These are phyloP conservation scores for Fusarium staphyleae DNA, from an alignment of 2,329 filamentous ascomycete genomes.

Conservation along the genomic window DNA sequence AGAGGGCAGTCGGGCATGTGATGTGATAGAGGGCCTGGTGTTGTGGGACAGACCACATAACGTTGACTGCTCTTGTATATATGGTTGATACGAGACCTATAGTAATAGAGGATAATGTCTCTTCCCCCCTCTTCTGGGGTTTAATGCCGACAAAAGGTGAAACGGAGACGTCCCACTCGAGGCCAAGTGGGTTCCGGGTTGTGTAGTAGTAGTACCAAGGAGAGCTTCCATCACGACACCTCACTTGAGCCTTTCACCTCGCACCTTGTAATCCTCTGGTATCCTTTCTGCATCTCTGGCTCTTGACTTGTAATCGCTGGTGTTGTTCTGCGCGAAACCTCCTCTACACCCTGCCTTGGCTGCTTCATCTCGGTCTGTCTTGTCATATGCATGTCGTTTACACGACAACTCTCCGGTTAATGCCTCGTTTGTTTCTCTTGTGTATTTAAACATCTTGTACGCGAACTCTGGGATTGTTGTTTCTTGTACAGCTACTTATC, in stretches of 20 bases:
- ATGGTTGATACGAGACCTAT: no score
- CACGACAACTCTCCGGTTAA: background rate
- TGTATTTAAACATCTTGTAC: slow-evolving; percentile 20
- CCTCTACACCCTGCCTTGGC: background rate
- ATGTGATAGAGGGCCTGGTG: no score
- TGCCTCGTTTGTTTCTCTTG: background rate
- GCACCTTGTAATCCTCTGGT: no score
- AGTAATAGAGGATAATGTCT: background rate
- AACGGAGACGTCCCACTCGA: slow-evolving; percentile 28
- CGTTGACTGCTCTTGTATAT: no score
- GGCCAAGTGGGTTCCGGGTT: background rate
- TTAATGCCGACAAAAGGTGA: slow-evolving; percentile 12
- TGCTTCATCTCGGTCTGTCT: slow-evolving; percentile 10
- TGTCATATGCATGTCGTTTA: slow-evolving; percentile 3
- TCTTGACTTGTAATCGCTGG: slow-evolving; percentile 1
- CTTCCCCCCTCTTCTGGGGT: background rate
- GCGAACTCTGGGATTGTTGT: background rate
- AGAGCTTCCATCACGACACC: slow-evolving; percentile 7
- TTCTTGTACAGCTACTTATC: slow-evolving; percentile 19
- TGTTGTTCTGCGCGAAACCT: no score
- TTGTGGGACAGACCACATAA: no score
- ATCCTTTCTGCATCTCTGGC: slow-evolving; percentile 1
- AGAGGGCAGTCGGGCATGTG: no score
- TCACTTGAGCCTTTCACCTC: background rate
- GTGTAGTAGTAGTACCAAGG: background rate